Evolutionary conservation across 148 eudicot species (phyloP).

Genomic region (Cornus florida): DNA sequence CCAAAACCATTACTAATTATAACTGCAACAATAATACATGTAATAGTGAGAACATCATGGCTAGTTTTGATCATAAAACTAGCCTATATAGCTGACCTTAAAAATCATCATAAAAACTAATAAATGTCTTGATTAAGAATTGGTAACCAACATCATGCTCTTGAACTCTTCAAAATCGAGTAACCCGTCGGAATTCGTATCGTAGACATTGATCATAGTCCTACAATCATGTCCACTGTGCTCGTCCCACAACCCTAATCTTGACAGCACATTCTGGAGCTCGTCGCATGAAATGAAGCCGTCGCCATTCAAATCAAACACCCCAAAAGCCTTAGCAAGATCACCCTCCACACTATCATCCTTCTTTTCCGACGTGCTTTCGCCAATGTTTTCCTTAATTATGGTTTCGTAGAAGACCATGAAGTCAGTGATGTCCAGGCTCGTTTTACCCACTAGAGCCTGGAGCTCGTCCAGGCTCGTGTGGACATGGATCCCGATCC

Average conservation of each 20-base stretch:
- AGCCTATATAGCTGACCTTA: no score
- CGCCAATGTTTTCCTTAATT: not conserved
- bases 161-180: constrained; percentile 77
- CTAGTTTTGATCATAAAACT: no score
- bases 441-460: constrained; percentile 32
- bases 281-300: constrained; percentile 64
- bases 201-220: constrained; percentile 47
- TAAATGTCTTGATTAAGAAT: not conserved
- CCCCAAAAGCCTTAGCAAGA: constrained; percentile 55
- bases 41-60: no score
- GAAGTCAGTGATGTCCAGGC: constrained; percentile 44
- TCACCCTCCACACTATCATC: constrained; percentile 28
- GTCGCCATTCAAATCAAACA: constrained; percentile 71
- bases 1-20: no score
- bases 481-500: constrained; percentile 17
- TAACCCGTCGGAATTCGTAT: constrained; percentile 66
- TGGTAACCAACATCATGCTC: constrained; percentile 55
- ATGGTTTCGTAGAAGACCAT: constrained; percentile 36
- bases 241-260: constrained; percentile 56
- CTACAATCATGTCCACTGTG: constrained; percentile 40
- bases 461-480: constrained; percentile 35
- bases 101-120: no score
- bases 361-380: not conserved
- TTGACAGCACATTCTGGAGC: constrained; percentile 49
- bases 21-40: no score